Conservation (phyloP, 2,329 filamentous ascomycete genomes). For the Chlorencoelia australis region DNA sequence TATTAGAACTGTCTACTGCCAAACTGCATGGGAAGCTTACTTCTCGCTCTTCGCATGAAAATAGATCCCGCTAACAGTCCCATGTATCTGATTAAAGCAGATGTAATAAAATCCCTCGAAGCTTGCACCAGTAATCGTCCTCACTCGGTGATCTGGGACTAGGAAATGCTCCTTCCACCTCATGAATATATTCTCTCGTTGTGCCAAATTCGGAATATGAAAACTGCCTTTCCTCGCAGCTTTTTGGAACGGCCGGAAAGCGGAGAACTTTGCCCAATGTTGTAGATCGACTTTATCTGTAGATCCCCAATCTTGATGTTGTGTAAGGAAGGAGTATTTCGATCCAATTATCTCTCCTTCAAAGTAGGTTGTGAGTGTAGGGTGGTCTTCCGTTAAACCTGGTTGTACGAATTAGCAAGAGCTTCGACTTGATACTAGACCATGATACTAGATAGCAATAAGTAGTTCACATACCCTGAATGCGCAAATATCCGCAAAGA, state of each 20-base stretch:
- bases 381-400: slow-evolving; percentile 93
- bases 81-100: slow-evolving; percentile 88
- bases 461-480: slow-evolving; percentile 60
- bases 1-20: slow-evolving; percentile 9
- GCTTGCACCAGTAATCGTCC: slow-evolving; percentile 85
- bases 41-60: slow-evolving; percentile 98
- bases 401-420: slow-evolving; percentile 29
- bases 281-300: slow-evolving; percentile 83
- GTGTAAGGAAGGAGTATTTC: slow-evolving; percentile 88
- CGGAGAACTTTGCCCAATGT: slow-evolving; percentile 85
- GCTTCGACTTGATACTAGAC: no score
- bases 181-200: slow-evolving; percentile 92
- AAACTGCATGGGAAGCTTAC: slow-evolving; percentile 42
- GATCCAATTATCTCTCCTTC: slow-evolving; percentile 95
- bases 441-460: neutral
- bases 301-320: slow-evolving; percentile 84
- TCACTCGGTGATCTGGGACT: slow-evolving; percentile 86
- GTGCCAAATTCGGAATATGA: slow-evolving; percentile 59
- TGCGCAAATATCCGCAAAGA: slow-evolving; percentile 87
- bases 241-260: slow-evolving; percentile 67
- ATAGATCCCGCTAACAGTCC: slow-evolving; percentile 86
- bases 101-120: slow-evolving; percentile 99
- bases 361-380: slow-evolving; percentile 96
- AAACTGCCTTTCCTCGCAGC: slow-evolving; percentile 47
- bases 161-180: slow-evolving; percentile 98